Evolutionary conservation across 805 yeast species (phyloP).

Genomic region (Nakazawaea laoshanensis): DNA sequence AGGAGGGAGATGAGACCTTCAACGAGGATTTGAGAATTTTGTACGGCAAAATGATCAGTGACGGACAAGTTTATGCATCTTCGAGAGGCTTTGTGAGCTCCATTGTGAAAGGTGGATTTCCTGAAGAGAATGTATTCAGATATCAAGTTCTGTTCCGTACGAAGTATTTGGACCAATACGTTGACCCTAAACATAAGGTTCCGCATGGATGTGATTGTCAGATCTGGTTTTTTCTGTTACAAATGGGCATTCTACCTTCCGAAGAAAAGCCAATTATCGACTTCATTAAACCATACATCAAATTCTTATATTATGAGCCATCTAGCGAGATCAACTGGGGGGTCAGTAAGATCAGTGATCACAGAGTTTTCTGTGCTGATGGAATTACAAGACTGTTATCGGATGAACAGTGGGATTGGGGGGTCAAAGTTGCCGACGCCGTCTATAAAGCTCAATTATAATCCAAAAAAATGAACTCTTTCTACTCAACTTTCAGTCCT

Average conservation of each 20-base stretch:
- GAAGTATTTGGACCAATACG: conserved; percentile 15
- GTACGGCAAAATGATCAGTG: conserved; percentile 28
- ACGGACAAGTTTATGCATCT: conserved; percentile 30
- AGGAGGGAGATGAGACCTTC: conserved; percentile 14
- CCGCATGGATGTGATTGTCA: conserved; percentile 28
- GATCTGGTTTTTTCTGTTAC: conserved; percentile 25
- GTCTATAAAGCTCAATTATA: conserved; percentile 6
- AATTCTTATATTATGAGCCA: conserved; percentile 4
- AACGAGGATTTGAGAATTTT: conserved; percentile 16
- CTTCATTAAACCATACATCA: conserved; percentile 6
- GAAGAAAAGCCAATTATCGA: conserved; percentile 14
- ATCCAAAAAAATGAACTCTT: too few species aligned
- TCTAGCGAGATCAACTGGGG: conserved; percentile 8
- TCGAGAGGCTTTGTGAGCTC: conserved; percentile 26
- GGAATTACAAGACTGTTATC: conserved; percentile 4
- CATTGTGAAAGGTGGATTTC: conserved; percentile 21
- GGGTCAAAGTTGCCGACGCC: conserved; percentile 7
- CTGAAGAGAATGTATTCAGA: conserved; percentile 19
- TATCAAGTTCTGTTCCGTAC: conserved; percentile 25
- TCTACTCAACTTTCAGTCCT: too few species aligned
- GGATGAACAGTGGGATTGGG: conserved; percentile 10
- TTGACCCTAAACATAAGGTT: conserved; percentile 17
- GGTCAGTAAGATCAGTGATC: conserved; percentile 1
- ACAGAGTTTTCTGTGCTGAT: conserved; percentile 7
- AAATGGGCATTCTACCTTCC: conserved; percentile 19